Conservation (phyloP, 108 stramenopile genomes). For the Chaetoceros muelleri region DNA sequence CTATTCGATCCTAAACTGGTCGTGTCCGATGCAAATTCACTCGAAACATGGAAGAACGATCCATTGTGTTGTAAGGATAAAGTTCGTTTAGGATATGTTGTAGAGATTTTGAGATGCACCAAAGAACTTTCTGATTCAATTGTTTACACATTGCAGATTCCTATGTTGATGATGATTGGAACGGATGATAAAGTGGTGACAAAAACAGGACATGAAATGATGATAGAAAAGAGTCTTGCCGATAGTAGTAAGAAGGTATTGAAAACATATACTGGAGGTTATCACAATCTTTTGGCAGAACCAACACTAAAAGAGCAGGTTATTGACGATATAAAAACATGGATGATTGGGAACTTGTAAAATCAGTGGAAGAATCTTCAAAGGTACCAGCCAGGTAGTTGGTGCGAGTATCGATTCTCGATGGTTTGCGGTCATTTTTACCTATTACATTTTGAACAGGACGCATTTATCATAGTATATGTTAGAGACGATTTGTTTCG, state of each 20-base stretch:
- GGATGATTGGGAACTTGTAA: too few relatives aligned
- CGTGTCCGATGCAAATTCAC: conserved; percentile 3
- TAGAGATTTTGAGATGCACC: conserved; percentile 4
- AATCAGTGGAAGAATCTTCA: too few relatives aligned
- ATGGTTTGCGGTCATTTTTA: too few relatives aligned
- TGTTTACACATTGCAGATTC: not conserved
- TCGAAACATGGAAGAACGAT: conserved; percentile 6
- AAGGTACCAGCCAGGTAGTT: too few relatives aligned
- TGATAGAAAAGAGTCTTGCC: conserved; percentile 4
- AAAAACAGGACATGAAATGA: conserved; percentile 5
- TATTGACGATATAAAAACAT: conserved; percentile 2
- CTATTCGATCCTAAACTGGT: conserved; percentile 11
- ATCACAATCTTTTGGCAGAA: conserved; percentile 13
- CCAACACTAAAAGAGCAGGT: conserved; percentile 7
- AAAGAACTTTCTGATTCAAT: conserved; percentile 3
- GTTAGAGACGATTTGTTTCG: too few relatives aligned
- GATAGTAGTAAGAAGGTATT: conserved; percentile 4
- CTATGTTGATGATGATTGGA: conserved; percentile 16
- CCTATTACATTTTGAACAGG: too few relatives aligned
- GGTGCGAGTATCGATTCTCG: too few relatives aligned
- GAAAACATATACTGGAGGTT: conserved; percentile 9
- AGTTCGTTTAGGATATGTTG: conserved; percentile 10
- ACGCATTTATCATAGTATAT: too few relatives aligned
- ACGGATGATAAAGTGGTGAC: conserved; percentile 9
- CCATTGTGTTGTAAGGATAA: conserved; percentile 12